Base-by-base conservation (phyloP, 768 basidiomycete species). In the Cytidiella melzeri region DNA sequence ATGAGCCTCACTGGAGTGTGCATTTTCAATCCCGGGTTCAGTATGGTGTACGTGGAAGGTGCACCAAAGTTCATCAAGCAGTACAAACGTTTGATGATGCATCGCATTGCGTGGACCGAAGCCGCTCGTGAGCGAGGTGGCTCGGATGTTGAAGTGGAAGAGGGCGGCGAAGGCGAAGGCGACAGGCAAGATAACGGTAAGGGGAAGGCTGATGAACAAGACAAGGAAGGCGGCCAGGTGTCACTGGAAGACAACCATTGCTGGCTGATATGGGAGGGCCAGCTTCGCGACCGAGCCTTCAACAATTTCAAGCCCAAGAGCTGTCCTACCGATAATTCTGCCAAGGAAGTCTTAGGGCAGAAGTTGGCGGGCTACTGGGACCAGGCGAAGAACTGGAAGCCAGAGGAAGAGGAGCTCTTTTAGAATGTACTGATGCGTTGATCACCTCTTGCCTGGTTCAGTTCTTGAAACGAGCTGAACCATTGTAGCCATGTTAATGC, bases 281-380 rank as follows among this genome's bases (percentile, higher is more conserved):
- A 81, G 43, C 65, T 96, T 50, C 76, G 89, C 50, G 93, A 98
- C 58, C 73, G 90, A 39, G 74, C 77, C 45, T 98, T 92, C 68
- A 82, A 66, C 60, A 69, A 69, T 47, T 97, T 96, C 69, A 87
- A 82, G 62, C 84, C 86, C 27, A 84, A 79, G 70, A 81, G 75
- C 47, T 90, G 87, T 57, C 88, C 87, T 25, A 89, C 87, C 0
- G 96, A 99, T 64, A 69, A 76, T 20, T 75, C 83, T 30, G 95
- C 92, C 11, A 89, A 88, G 67, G 94, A 96, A 57, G 74, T 80
- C 43, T 73, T 98, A 23, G 94, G 94, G 1, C 76, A 80, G 51
- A 92, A 83, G 73, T 64, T 92, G 66, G 83, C 84, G 42, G 89
- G 91, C 0, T 88, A 92, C 64, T 98, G 94, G 94, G 95, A 97